A percentile compares a stretch with the other conserved stretches of the same genome.
phyloP scores from a whole-genome alignment of 208 protist species.

The Leishmania guyanensis region DNA sequence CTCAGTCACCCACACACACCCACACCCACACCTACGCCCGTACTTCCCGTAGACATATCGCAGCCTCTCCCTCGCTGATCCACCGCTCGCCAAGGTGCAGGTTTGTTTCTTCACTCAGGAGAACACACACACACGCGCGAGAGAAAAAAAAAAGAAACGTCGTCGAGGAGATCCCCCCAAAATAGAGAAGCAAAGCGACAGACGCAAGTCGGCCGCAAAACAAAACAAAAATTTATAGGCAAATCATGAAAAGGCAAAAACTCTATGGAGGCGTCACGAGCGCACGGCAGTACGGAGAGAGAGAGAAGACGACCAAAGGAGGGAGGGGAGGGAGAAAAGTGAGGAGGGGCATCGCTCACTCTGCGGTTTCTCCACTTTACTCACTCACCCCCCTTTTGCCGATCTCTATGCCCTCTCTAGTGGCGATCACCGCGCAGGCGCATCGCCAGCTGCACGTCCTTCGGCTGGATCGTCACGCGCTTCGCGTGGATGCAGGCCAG shows the following conservation, averaged over 20 bases:
- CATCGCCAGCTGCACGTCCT: conserved; percentile 67
- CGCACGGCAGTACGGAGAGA: background rate
- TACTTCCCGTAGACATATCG: too few species aligned
- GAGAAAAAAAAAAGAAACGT: background rate
- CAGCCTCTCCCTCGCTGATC: too few species aligned
- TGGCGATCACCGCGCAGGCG: conserved; percentile 59
- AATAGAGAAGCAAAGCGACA: too few species aligned
- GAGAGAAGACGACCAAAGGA: background rate
- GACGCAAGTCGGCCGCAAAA: too few species aligned
- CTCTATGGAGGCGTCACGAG: background rate
- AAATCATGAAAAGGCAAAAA: background rate
- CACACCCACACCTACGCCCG: too few species aligned
- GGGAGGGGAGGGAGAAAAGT: too few species aligned
- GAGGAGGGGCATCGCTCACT: background rate
- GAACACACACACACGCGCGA: too few species aligned
- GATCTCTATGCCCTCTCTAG: conserved; percentile 10
- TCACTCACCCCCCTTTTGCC: background rate
- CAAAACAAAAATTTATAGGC: background rate
- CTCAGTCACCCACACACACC: background rate
- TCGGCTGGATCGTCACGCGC: conserved; percentile 85
- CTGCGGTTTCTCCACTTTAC: background rate
- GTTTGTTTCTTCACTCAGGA: background rate
- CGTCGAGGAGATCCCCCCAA: too few species aligned
- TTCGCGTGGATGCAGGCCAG: conserved; percentile 87
- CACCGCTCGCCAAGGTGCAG: background rate